Evolutionary conservation across 805 yeast genomes (phyloP), one percentile per base, ranked within the genome.

Genomic region (Candida namnaoensis): DNA sequence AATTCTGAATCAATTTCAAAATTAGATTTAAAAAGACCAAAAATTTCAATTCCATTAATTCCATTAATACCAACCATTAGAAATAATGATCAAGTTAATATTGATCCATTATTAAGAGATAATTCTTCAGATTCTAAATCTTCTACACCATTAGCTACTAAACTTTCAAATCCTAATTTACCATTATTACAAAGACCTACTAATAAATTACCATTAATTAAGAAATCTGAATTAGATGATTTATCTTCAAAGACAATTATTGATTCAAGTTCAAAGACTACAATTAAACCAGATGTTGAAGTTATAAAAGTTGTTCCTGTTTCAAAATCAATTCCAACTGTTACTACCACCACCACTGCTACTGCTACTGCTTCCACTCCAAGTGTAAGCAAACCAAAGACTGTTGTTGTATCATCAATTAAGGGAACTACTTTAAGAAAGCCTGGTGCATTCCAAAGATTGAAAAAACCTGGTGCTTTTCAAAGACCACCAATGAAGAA

Each of bases 131-230:
- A 27, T 13, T 33, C 25, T 13, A 14, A 38, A 19, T 15, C 32
- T 13, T 28, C 19, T 10, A 30, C 19, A 9, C 34, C 34, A 32
- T 32, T 30, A 19, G 11, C 5, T 30, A 30, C 11, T 12, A 30
- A 30, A 6, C 7, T 3, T 13, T 8, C 6, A 7, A 12, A 7
- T 30, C 7, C 6, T 30, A 30, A 30, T 4, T 11, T 5, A 8
- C 13, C n/a, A 63, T 43, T 48, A 23, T 59, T 61, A 41, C 57
- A 60, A 38, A 58, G 66, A 44, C 54, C 53, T 6, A 46, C 41
- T 32, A 19, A 19, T 19, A 39, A 41, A 38, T 40, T 46, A 32
- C 47, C 48, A 11, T 38, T 44, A 7, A 42, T 41, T 26, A 43
- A 32, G 19, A 46, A 41, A 39, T 47, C 47, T 4, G 44, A 40